Conservation (phyloP, 257 asterid genomes). For the Przewalskia tangutica region DNA sequence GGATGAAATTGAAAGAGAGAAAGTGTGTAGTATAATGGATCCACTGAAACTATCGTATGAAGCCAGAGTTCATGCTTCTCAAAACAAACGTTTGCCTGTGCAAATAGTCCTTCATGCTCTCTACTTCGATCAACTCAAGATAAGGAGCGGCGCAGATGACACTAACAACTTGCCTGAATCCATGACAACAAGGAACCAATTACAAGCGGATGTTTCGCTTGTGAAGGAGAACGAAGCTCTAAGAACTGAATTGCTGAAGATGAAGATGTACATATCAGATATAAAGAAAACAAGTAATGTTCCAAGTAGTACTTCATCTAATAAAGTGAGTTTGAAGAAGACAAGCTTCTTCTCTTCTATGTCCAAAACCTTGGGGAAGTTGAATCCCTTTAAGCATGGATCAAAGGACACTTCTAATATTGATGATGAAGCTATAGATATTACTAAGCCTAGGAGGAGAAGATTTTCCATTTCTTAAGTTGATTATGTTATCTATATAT, state of each 20-base stretch:
- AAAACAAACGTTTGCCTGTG: constrained; percentile 84
- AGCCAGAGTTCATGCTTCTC: constrained; percentile 89
- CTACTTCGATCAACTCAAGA: constrained; percentile 72
- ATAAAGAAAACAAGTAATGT: constrained; percentile 25
- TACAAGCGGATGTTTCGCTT: constrained; percentile 55
- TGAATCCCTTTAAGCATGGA: constrained; percentile 81
- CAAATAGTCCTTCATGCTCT: constrained; percentile 87
- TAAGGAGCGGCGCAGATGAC: constrained; percentile 67
- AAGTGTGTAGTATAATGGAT: constrained; percentile 89
- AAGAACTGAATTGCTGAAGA: constrained; percentile 67
- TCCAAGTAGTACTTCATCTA: constrained; percentile 30
- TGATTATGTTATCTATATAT: not conserved
- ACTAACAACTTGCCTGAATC: constrained; percentile 27
- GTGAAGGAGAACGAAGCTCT: constrained; percentile 78
- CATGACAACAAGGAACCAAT: constrained; percentile 43
- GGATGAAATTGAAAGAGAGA: constrained; percentile 89
- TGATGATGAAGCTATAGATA: constrained; percentile 49
- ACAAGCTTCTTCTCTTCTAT: constrained; percentile 66
- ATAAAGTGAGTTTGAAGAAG: constrained; percentile 25
- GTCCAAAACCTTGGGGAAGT: constrained; percentile 67
- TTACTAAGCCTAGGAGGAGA: constrained; percentile 82
- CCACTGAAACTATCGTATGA: constrained; percentile 78
- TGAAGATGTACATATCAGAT: constrained; percentile 75
- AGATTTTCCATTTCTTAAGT: constrained; percentile 69
- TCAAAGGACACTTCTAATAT: constrained; percentile 69